Percentiles rank a stretch among this genome's conserved stretches.
Conservation (phyloP, 768 basidiomycete genomes). For the Tulasnella sp. region DNA sequence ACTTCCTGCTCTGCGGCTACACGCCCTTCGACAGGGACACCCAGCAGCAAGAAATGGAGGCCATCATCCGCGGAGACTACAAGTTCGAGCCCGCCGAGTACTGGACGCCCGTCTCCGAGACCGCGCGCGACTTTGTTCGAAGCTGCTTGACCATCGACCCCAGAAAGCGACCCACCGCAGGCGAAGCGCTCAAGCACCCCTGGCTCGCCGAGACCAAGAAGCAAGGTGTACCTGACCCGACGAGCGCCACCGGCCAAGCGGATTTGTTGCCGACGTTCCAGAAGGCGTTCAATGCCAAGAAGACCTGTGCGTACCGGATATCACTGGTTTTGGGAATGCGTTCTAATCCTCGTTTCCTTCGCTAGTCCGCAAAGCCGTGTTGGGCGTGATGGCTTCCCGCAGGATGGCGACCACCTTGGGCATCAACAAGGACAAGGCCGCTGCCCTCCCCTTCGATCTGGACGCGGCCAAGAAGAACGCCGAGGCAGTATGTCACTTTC, state of each 20-base stretch:
- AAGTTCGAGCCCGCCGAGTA: constrained; percentile 82
- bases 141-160: constrained; percentile 83
- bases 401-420: constrained; percentile 46
- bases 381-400: constrained; percentile 76
- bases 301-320: constrained; percentile 51
- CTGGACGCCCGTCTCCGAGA: constrained; percentile 73
- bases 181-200: constrained; percentile 55
- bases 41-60: constrained; percentile 84
- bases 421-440: constrained; percentile 39
- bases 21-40: constrained; percentile 95
- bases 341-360: not conserved
- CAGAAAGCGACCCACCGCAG: constrained; percentile 63
- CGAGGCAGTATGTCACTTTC: constrained; percentile 37
- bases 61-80: constrained; percentile 88
- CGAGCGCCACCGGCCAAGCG: constrained; percentile 43
- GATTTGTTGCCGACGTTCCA: constrained; percentile 84
- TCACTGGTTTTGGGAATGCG: not conserved
- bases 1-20: constrained; percentile 88
- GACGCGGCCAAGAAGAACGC: constrained; percentile 71
- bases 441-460: constrained; percentile 30
- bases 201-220: constrained; percentile 66
- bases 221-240: constrained; percentile 58
- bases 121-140: constrained; percentile 73
- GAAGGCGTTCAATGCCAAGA: constrained; percentile 80
- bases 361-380: constrained; percentile 77